Evolutionary conservation across 192 early-diverging fungal species (phyloP).

Genomic region (Chytriomyces sp.): DNA sequence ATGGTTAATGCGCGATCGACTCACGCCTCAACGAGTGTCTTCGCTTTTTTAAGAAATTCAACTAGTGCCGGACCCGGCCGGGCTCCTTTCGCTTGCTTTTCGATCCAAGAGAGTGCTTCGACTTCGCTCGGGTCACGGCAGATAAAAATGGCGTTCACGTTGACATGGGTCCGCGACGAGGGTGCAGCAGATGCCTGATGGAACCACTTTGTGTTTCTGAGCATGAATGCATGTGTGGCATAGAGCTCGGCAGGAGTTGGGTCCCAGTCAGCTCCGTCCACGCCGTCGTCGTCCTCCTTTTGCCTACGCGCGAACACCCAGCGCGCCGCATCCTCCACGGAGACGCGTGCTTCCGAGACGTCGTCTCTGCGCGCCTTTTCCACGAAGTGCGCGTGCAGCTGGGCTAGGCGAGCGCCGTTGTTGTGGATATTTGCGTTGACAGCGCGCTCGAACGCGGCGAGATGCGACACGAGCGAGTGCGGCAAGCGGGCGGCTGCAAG

Average conservation of each 20-base stretch:
- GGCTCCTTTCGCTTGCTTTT: slow-evolving; percentile 26
- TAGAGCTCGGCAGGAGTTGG: slow-evolving; percentile 44
- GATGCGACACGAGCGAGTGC: slow-evolving; percentile 20
- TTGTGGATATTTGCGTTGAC: slow-evolving; percentile 24
- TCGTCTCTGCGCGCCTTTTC: neutral
- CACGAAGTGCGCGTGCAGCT: slow-evolving; percentile 26
- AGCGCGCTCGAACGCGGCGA: slow-evolving; percentile 33
- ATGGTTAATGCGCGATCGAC: neutral
- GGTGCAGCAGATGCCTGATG: neutral
- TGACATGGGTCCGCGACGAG: neutral
- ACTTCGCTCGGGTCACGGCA: slow-evolving; percentile 27
- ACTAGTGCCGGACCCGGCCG: slow-evolving; percentile 7
- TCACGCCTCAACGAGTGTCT: slow-evolving; percentile 27
- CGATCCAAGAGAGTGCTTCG: slow-evolving; percentile 35
- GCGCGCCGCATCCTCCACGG: slow-evolving; percentile 32
- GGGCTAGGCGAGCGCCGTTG: neutral
- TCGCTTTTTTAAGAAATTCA: slow-evolving; percentile 35
- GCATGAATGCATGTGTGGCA: slow-evolving; percentile 39
- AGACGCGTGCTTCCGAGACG: slow-evolving; percentile 9
- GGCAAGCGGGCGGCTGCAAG: slow-evolving; percentile 30
- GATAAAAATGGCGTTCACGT: slow-evolving; percentile 12
- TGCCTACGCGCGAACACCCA: slow-evolving; percentile 25
- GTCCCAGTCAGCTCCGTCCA: neutral
- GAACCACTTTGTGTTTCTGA: slow-evolving; percentile 24
- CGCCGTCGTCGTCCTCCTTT: neutral